Percentiles rank a stretch among this genome's conserved stretches.
Evolutionary conservation across 371 early-diverging fungal genomes (phyloP).

Genomic region (Coemansia sp.): DNA sequence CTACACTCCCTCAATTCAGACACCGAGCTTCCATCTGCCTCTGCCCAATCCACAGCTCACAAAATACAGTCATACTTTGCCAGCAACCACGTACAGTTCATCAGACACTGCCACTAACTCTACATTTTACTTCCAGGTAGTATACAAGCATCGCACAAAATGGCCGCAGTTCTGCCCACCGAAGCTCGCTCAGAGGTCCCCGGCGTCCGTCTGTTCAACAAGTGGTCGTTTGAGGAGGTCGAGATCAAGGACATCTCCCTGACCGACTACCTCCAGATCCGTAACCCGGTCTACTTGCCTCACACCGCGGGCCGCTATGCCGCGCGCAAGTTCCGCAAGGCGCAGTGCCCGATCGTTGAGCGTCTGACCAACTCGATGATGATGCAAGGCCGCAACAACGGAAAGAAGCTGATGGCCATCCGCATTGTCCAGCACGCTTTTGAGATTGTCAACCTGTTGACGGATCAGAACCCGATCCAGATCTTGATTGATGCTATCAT

Average conservation of each 20-base stretch:
- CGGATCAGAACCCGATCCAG: slow-evolving; percentile 99
- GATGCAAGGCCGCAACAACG: slow-evolving; percentile 99
- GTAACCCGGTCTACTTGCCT: slow-evolving; percentile 92
- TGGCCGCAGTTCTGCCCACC: slow-evolving; percentile 46
- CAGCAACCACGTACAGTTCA: too few relatives aligned
- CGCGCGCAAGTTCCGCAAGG: slow-evolving; percentile 97
- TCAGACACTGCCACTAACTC: too few relatives aligned
- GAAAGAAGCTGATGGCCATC: slow-evolving; percentile 99
- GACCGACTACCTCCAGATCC: slow-evolving; percentile 93
- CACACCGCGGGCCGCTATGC: slow-evolving; percentile 99
- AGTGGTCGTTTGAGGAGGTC: slow-evolving; percentile 94
- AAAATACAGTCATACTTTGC: too few relatives aligned
- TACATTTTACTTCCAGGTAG: too few relatives aligned
- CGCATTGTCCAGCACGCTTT: slow-evolving; percentile 99
- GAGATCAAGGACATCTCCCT: slow-evolving; percentile 95
- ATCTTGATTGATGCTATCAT: slow-evolving; percentile 98
- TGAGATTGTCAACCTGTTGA: slow-evolving; percentile 98
- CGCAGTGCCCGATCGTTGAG: slow-evolving; percentile 99
- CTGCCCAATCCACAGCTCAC: too few relatives aligned
- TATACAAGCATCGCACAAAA: too few relatives aligned
- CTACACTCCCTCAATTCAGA: too few relatives aligned
- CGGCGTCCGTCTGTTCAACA: slow-evolving; percentile 75
- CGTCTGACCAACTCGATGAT: slow-evolving; percentile 99
- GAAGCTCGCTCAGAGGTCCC: slow-evolving; percentile 53
- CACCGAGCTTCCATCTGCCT: too few relatives aligned